Conservation (phyloP, 768 basidiomycete genomes). For the Pholiota conissans region DNA sequence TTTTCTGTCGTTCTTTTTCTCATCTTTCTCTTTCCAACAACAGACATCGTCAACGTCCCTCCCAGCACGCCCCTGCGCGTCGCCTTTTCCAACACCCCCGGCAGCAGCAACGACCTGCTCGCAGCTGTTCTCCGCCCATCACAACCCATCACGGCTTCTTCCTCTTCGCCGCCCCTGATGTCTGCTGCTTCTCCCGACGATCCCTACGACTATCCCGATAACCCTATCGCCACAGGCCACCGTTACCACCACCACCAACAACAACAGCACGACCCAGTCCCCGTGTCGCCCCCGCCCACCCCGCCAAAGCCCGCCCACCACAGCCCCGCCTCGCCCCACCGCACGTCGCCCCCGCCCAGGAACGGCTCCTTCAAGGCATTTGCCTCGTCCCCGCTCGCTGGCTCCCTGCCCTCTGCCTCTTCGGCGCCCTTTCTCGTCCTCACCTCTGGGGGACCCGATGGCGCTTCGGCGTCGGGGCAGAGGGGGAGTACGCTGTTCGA, state of each 20-base stretch:
- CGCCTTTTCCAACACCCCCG: too few relatives aligned
- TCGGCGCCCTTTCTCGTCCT: constrained; percentile 1
- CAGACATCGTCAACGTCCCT: too few relatives aligned
- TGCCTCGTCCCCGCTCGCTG: background rate
- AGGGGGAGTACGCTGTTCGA: background rate
- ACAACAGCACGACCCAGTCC: background rate
- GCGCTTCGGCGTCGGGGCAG: background rate
- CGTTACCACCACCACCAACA: background rate
- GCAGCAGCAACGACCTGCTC: too few relatives aligned
- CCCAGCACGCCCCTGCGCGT: too few relatives aligned
- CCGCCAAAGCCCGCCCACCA: background rate
- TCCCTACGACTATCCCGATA: background rate
- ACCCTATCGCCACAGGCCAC: background rate
- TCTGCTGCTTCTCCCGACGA: background rate
- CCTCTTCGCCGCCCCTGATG: too few relatives aligned
- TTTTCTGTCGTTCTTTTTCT: too few relatives aligned
- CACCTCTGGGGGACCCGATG: background rate
- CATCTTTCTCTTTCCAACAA: too few relatives aligned
- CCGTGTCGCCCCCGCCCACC: background rate
- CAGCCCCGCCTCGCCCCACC: background rate
- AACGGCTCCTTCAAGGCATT: background rate
- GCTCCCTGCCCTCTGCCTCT: background rate
- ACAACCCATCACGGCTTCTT: too few relatives aligned
- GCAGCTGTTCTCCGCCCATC: too few relatives aligned
- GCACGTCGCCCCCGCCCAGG: background rate